phyloP scores from a whole-genome alignment of 768 basidiomycete species.

The Mycena olivaceomarginata region DNA sequence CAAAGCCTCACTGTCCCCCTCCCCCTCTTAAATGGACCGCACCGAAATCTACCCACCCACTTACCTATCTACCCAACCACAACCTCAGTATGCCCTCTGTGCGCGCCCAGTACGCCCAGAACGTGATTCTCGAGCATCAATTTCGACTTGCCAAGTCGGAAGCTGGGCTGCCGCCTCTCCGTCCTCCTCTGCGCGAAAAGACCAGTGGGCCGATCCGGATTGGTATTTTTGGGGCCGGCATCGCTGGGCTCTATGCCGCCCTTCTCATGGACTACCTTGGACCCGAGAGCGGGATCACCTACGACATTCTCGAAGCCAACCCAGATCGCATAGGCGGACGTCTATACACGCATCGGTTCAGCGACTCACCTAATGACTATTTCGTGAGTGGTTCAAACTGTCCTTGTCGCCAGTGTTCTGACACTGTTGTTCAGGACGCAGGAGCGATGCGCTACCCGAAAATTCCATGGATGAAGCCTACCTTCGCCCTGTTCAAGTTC shows the following conservation, averaged over 20 bases:
- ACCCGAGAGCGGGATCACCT: slow-evolving; percentile 53
- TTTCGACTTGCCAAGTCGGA: slow-evolving; percentile 23
- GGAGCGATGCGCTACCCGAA: slow-evolving; percentile 65
- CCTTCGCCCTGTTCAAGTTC: slow-evolving; percentile 53
- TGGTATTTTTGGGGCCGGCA: slow-evolving; percentile 60
- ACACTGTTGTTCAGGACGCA: slow-evolving; percentile 51
- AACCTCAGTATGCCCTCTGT: slow-evolving; percentile 20
- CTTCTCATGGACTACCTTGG: slow-evolving; percentile 64
- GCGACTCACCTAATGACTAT: slow-evolving; percentile 11
- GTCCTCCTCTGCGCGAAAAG: no score
- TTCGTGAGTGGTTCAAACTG: slow-evolving; percentile 17
- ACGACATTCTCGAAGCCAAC: slow-evolving; percentile 66
- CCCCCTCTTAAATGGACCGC: slow-evolving; percentile 19
- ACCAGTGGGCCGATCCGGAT: slow-evolving; percentile 36
- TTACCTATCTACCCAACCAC: slow-evolving; percentile 9
- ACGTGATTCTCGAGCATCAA: slow-evolving; percentile 29
- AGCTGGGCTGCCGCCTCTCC: slow-evolving; percentile 32
- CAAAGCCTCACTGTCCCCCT: no score
- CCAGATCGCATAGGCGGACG: slow-evolving; percentile 63
- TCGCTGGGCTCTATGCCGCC: slow-evolving; percentile 62
- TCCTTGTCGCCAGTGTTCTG: background rate
- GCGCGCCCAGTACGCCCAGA: slow-evolving; percentile 30
- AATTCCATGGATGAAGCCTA: slow-evolving; percentile 52
- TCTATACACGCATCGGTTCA: slow-evolving; percentile 64
- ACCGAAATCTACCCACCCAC: slow-evolving; percentile 3